These are phyloP conservation scores for Ceriops decandra DNA, from an alignment of 345 rosid species.

Conservation along the genomic window DNA sequence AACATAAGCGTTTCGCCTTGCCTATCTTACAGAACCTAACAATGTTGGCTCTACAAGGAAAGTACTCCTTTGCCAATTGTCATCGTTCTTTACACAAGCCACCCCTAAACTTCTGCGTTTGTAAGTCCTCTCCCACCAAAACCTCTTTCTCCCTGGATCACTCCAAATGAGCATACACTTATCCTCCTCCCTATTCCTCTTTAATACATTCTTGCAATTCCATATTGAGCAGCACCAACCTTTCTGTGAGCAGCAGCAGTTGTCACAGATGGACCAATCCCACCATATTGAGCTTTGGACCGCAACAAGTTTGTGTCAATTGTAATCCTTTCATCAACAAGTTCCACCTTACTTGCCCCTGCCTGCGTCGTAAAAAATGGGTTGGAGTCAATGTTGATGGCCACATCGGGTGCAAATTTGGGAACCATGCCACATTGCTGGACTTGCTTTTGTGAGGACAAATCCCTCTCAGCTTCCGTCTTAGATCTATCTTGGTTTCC, in stretches of 20 bases:
- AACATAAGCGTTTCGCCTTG: slow-evolving; percentile 5
- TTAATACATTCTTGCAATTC: slow-evolving; percentile 71
- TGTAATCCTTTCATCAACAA: slow-evolving; percentile 45
- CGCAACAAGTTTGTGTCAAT: slow-evolving; percentile 63
- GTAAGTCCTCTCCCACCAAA: not conserved
- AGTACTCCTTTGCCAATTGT: too few species aligned
- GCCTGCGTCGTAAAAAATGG: slow-evolving; percentile 68
- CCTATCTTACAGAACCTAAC: slow-evolving; percentile 8
- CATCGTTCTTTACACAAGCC: slow-evolving; percentile 7
- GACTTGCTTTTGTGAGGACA: slow-evolving; percentile 49
- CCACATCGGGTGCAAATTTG: slow-evolving; percentile 61
- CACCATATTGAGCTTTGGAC: slow-evolving; percentile 51
- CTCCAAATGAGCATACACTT: not conserved
- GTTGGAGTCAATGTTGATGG: slow-evolving; percentile 72
- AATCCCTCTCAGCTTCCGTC: slow-evolving; percentile 45
- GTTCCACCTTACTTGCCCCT: slow-evolving; percentile 55
- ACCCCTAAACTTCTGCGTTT: not conserved
- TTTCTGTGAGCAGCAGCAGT: slow-evolving; percentile 52
- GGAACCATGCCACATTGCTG: slow-evolving; percentile 51
- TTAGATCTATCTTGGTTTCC: slow-evolving; percentile 54
- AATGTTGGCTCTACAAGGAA: too few species aligned
- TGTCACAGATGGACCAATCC: slow-evolving; percentile 46
- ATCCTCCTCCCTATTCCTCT: not conserved
- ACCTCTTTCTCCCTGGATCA: not conserved
- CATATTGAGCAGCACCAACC: slow-evolving; percentile 71